phyloP scores from a whole-genome alignment of 805 yeast species.

The Vanderwaltozyma yarrowii region DNA sequence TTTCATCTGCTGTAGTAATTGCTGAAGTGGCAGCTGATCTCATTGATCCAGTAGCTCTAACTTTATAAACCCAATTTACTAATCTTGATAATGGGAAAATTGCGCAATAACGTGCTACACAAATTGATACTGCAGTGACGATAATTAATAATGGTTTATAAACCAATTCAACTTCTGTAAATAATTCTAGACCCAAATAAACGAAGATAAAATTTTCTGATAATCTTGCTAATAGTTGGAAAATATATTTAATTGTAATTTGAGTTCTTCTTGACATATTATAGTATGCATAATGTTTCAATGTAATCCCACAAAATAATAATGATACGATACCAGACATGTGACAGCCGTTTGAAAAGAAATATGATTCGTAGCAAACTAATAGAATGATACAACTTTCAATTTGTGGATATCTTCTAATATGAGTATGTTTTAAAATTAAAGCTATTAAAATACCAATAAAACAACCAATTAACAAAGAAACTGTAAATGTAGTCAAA shows the following conservation, averaged over 20 bases:
- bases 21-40: constrained; percentile 24
- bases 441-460: constrained; percentile 86
- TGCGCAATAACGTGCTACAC: constrained; percentile 94
- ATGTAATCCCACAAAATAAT: constrained; percentile 90
- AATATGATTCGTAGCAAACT: constrained; percentile 91
- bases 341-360: constrained; percentile 97
- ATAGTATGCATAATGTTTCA: constrained; percentile 93
- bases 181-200: constrained; percentile 84
- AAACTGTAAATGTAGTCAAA: constrained; percentile 84
- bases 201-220: constrained; percentile 96
- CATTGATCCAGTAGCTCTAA: constrained; percentile 40
- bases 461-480: constrained; percentile 79
- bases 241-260: constrained; percentile 88
- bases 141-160: constrained; percentile 90
- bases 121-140: constrained; percentile 79
- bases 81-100: constrained; percentile 87
- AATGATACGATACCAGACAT: constrained; percentile 98
- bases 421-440: constrained; percentile 81
- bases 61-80: constrained; percentile 66
- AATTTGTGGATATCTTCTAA: constrained; percentile 91
- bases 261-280: constrained; percentile 97
- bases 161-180: constrained; percentile 92
- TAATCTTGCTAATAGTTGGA: constrained; percentile 87
- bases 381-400: constrained; percentile 87
- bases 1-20: constrained; percentile 57